Evolutionary conservation across 1,284 basidiomycete genomes (phyloP), one percentile per base, ranked within the genome.

Genomic region (Neonothopanus nambi): DNA sequence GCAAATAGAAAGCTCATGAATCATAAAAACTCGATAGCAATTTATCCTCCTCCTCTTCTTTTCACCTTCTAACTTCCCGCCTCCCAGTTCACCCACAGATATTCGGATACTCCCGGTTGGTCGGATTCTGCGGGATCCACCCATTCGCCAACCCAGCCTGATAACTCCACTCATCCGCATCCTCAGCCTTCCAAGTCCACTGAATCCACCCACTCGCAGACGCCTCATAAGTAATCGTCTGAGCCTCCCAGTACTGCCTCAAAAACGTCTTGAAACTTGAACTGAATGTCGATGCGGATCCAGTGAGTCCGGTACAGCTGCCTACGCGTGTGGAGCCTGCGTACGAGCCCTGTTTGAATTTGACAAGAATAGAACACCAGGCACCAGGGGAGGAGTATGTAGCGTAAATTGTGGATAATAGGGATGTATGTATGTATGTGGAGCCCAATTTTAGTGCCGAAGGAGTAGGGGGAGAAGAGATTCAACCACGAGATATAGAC

Each of bases 241-340:
- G 95, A 0, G 90, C 89, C 67, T 95, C 93, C 84, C 87, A 98
- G 70, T 81, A 87, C 66, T 89, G 79, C 47, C 90, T 74, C 52
- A 98, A 72, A 78, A 91, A 92, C 1, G 77, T 81, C 80, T 94
- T 96, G 79, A 93, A 97, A 55, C 75, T 78, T 20, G 79, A 69
- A 63, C 84, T 90, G 71, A 95, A 97, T 15, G 77, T 73, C 6
- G 80, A 79, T 3, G 81, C 86, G 37, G 75, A 77, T 24, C 95
- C 95, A 0, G 91, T 89, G 62, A 85, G 70, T 30, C 81, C 85
- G 0, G 60, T 65, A 72, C 95, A 98, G 61, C 79, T 87, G 43
- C 91, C 93, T 41, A 91, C 78, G 33, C 66, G 66, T 0, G 76
- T 69, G 2, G 87, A 88, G 20, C 87, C 88, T n/a, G 82, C 67